Conservation (phyloP, 2,329 filamentous ascomycete genomes). For the Pseudogymnoascus destructans region DNA sequence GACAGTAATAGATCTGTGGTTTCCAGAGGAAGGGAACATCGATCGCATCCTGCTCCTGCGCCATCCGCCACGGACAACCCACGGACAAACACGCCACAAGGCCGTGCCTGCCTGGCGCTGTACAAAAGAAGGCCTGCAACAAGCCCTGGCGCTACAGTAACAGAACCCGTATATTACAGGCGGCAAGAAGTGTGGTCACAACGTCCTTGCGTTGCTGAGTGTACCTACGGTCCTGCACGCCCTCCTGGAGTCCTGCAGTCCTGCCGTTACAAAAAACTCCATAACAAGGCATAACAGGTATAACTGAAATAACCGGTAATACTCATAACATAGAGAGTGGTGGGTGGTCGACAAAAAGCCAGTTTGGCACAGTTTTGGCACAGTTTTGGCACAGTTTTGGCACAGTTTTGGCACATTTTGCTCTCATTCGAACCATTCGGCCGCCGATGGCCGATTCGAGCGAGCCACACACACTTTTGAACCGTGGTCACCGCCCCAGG, state of each 20-base stretch:
- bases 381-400: not conserved
- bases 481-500: not conserved
- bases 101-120: not conserved
- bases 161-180: not conserved
- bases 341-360: not conserved
- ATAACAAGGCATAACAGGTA: not conserved
- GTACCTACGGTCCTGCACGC: not conserved
- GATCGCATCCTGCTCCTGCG: not conserved
- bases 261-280: not conserved
- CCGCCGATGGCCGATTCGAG: too few species aligned
- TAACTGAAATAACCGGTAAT: not conserved
- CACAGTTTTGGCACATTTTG: not conserved
- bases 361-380: not conserved
- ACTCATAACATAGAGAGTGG: not conserved
- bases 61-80: not conserved
- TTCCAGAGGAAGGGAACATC: not conserved
- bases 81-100: not conserved
- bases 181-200: not conserved
- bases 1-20: not conserved
- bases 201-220: slow-evolving; percentile 2
- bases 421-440: not conserved
- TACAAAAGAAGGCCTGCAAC: not conserved
- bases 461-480: slow-evolving; percentile 3
- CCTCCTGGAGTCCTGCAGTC: not conserved
- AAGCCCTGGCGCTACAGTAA: not conserved